Percentiles rank a stretch among this genome's conserved stretches.
These are phyloP conservation scores for Phytophthora sansomeana DNA, from an alignment of 352 stramenopile species.

Conservation along the genomic window DNA sequence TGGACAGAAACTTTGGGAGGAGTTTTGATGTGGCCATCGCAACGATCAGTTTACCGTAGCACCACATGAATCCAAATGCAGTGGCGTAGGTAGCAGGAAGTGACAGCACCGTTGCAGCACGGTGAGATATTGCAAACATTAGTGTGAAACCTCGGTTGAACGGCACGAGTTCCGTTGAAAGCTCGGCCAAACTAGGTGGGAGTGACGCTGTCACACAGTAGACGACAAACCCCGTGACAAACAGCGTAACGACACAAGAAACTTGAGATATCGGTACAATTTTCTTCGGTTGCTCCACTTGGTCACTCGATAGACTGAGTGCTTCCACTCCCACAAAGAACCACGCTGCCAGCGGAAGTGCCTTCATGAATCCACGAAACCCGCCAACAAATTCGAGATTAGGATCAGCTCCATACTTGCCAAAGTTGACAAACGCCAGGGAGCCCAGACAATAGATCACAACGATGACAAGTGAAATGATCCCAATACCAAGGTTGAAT, in stretches of 20 bases:
- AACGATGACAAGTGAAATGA: constrained; percentile 34
- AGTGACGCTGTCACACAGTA: constrained; percentile 39
- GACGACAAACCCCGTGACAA: constrained; percentile 33
- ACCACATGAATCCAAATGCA: constrained; percentile 55
- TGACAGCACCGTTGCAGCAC: constrained; percentile 28
- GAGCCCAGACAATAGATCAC: constrained; percentile 42
- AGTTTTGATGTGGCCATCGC: constrained; percentile 49
- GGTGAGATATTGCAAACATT: constrained; percentile 27
- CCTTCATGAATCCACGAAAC: constrained; percentile 34
- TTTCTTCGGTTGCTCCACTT: constrained; percentile 41
- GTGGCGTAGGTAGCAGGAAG: constrained; percentile 51
- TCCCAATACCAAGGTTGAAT: constrained; percentile 41
- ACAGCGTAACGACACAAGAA: constrained; percentile 40
- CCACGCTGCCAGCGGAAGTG: constrained; percentile 36
- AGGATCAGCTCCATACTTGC: constrained; percentile 8
- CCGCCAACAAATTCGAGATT: constrained; percentile 6
- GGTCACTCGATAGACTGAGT: constrained; percentile 32
- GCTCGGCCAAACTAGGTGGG: constrained; percentile 21
- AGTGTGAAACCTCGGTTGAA: constrained; percentile 39
- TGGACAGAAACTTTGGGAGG: constrained; percentile 35
- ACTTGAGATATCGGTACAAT: constrained; percentile 38
- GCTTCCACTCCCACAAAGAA: constrained; percentile 54
- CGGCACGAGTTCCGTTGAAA: constrained; percentile 25
- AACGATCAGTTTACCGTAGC: constrained; percentile 51
- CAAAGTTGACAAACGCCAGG: constrained; percentile 29